Conservation (phyloP, 1,284 basidiomycete species). For the Hemileccinum hortonii region DNA sequence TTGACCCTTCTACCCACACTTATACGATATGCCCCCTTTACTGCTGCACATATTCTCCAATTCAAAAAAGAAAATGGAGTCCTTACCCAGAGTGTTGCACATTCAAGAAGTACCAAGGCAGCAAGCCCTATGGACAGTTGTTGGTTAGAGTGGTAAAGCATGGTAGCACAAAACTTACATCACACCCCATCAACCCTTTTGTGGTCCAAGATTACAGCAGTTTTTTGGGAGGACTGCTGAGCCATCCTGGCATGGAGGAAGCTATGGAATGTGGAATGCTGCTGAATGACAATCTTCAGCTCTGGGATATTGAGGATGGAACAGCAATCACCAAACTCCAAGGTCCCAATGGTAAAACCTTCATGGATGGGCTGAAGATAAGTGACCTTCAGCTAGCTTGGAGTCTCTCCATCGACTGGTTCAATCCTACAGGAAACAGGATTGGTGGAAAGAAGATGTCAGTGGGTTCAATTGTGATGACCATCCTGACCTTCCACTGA, state of each 20-base stretch:
- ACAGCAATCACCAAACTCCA: conserved; percentile 24
- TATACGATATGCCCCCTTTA: neutral
- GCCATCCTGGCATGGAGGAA: conserved; percentile 26
- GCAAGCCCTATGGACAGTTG: neutral
- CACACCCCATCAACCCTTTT: conserved; percentile 27
- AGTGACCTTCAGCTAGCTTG: conserved; percentile 19
- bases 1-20: neutral
- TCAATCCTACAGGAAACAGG: conserved; percentile 38
- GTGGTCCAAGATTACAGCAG: conserved; percentile 29
- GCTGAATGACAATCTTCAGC: conserved; percentile 4
- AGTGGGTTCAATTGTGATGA: conserved; percentile 32
- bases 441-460: conserved; percentile 29
- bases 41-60: neutral
- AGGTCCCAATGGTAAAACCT: conserved; percentile 23
- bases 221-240: conserved; percentile 31
- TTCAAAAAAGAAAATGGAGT: neutral
- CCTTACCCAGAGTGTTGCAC: neutral
- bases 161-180: neutral
- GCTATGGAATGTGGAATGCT: conserved; percentile 23
- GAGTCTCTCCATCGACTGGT: conserved; percentile 36
- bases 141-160: neutral
- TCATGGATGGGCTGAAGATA: conserved; percentile 19
- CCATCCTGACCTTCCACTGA: conserved; percentile 34
- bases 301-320: conserved; percentile 34
- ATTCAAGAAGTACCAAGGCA: neutral